Conservation (phyloP, 2,329 filamentous ascomycete species). For the Pseudogymnoascus sp. region DNA sequence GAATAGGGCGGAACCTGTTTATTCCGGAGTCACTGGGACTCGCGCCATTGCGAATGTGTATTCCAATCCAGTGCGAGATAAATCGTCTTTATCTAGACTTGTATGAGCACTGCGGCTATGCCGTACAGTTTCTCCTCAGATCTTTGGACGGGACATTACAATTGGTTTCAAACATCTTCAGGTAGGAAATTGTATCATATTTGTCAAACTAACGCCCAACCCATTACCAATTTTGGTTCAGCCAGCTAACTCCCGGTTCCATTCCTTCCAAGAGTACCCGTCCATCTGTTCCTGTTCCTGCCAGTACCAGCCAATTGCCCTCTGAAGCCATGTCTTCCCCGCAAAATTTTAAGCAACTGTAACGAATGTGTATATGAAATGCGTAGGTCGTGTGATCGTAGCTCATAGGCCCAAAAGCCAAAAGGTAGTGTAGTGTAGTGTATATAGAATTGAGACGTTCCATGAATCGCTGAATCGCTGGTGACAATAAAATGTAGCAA, state of each 20-base stretch:
- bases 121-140: background rate
- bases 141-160: background rate
- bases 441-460: background rate
- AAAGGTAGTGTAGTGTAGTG: background rate
- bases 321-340: background rate
- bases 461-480: background rate
- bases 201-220: background rate
- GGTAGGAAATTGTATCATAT: background rate
- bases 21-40: too few relatives aligned
- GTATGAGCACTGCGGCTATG: too few relatives aligned
- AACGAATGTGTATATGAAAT: conserved; percentile 5
- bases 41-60: too few relatives aligned
- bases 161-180: too few relatives aligned
- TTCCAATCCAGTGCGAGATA: too few relatives aligned
- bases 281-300: background rate
- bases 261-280: background rate
- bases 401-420: background rate
- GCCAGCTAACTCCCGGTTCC: background rate
- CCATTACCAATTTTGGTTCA: background rate
- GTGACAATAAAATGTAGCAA: background rate
- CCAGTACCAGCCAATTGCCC: background rate
- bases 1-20: too few relatives aligned
- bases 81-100: too few relatives aligned
- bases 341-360: background rate
- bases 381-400: background rate